Base-by-base conservation (phyloP, 441 rosid genomes). In the Manihot esculenta region DNA sequence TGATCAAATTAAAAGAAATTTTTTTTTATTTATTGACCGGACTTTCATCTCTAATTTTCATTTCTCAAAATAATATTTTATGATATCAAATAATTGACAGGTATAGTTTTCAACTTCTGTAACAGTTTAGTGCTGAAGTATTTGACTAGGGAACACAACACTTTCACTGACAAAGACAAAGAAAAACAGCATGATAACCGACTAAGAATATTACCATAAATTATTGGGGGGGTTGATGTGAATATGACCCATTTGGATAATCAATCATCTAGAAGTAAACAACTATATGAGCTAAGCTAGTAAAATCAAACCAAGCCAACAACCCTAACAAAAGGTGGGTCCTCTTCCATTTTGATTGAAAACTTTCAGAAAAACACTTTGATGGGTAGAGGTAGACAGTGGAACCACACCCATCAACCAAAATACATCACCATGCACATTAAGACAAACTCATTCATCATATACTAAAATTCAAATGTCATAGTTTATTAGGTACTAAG, bases 381-480 rank as follows among this genome's bases (percentile, higher is more conserved):
- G 35, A 68, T 14, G 20, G 23, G 10, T 21, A 21, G 17, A 26
- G 1, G 4, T 30, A 4, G 54, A 50, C 18, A 7, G 18, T 14
- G 30, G 20, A 55, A 61, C 13, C 74, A 62, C 41, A 57, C 53
- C 68, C 62, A 61, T 44, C 20, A 66, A 30, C 2, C 30, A 50
- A 48, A 51, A 60, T 67, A 57, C 18, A 24, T 1, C 27, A 20
- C 59, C 66, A 15, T 45, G 20, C 9, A 30, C 5, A 68, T n/a
- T 18, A 3, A 14, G 38, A 67, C 23, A 62, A 26, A 69, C 62
- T 62, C 64, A 57, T 72, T 64, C 76, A 66, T 71, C 18, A 60
- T 62, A 70, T 77, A 66, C 72, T 48, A 42, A 49, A 67, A 72
- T 78, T 24, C 57, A 59, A 26, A 20, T 35, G 48, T 45, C 50